Base-by-base conservation (phyloP, 345 rosid species). In the Populus ilicifolia region DNA sequence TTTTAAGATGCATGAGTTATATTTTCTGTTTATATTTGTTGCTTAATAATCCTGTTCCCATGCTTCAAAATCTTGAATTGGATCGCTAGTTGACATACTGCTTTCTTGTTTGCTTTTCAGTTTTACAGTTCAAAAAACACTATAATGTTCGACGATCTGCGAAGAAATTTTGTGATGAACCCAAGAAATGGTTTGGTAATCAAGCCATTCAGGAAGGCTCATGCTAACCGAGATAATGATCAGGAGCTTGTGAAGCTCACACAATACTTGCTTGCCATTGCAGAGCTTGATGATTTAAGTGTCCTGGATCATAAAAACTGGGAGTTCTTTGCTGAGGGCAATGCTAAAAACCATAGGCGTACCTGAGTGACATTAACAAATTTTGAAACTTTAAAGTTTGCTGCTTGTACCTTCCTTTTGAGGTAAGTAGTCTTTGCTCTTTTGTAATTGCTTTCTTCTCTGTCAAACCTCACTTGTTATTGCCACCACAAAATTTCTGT, bases 91-190 rank as follows among this genome's bases (percentile, higher is more conserved):
- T 56, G 27, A 56, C 25, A n/a, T 3, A 0, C 13, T 11, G 38
- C 6, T 39, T 36, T 73, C 70, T 36, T 36, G 66, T 4, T 33
- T 69, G 13, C 77, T 52, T 46, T 46, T 83, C 93, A 93, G 99
- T 92, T 86, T 71, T 93, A 93, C 88, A 87, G 78, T 81, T 77
- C 94, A 7, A 85, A 81, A 78, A 96, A 93, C 88, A 93, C 97
- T n/a, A 93, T 93, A 83, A 96, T 96, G 99, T 96, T 96, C 69
- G 99, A 96, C 72, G 98, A 96, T 76, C 83, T 93, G 14, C 76
- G 91, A 75, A 87, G 99, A 86, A 92, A 96, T 79, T 96, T 90
- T 48, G 96, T 93, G 81, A 92, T 96, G 98, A 96, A 93, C 84
- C 98, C 97, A 10, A 93, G 89, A 83, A 96, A 93, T 77, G 99